phyloP scores from a whole-genome alignment of 78 protist species.

The Bodo saltans region DNA sequence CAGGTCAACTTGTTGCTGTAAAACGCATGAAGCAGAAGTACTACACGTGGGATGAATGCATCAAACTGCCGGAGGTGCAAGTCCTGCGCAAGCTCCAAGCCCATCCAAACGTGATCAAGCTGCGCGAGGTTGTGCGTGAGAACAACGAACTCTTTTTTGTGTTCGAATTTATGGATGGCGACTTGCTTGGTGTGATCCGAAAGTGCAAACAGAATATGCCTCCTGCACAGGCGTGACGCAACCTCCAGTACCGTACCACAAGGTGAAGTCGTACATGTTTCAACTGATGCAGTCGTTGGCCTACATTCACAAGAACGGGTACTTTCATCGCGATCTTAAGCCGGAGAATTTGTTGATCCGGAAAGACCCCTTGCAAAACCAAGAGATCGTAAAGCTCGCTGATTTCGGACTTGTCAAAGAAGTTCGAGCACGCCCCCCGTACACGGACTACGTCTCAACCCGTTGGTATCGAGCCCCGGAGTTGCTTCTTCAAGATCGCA shows the following conservation, averaged over 20 bases:
- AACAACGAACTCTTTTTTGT: slow-evolving; percentile 83
- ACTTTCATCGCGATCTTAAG: slow-evolving; percentile 93
- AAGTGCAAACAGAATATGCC: too few species aligned
- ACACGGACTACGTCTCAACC: slow-evolving; percentile 93
- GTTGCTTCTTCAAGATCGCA: slow-evolving; percentile 68
- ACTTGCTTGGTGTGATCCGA: slow-evolving; percentile 74
- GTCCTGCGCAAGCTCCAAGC: slow-evolving; percentile 68
- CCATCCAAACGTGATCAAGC: slow-evolving; percentile 91
- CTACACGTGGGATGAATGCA: slow-evolving; percentile 86
- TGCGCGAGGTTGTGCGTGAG: slow-evolving; percentile 91
- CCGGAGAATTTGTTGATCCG: slow-evolving; percentile 85
- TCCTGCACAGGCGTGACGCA: too few species aligned
- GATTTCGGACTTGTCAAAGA: slow-evolving; percentile 96
- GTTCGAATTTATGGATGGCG: slow-evolving; percentile 85
- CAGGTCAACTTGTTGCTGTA: slow-evolving; percentile 88
- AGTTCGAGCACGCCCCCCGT: slow-evolving; percentile 88
- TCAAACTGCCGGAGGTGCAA: slow-evolving; percentile 77
- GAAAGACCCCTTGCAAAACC: slow-evolving; percentile 32
- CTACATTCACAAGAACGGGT: slow-evolving; percentile 83
- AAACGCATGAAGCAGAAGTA: slow-evolving; percentile 89
- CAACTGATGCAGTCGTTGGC: slow-evolving; percentile 84
- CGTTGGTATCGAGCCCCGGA: slow-evolving; percentile 98
- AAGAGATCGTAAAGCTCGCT: slow-evolving; percentile 79
- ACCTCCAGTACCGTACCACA: too few species aligned
- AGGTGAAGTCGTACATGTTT: slow-evolving; percentile 17